Evolutionary conservation across 164 flowering plant species (phyloP), one percentile per base, ranked within the genome.

Genomic region (Euptelea pleiosperma): DNA sequence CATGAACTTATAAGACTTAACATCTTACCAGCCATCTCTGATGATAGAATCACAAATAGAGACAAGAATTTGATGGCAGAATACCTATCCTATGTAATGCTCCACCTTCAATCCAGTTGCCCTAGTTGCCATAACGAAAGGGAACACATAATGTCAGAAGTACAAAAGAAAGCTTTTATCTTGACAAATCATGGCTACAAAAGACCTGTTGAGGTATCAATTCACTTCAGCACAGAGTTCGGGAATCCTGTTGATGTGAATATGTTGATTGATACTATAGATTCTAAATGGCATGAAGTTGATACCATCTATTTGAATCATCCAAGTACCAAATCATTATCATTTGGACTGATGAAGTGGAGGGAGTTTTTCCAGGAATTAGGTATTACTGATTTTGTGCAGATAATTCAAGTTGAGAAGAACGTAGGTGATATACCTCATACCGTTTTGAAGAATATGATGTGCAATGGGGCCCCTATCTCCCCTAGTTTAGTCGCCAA

Each of bases 371-470:
- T 93, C 62, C 76, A 76, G 62, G 81, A 74, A 55, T 57, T 93
- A 63, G 97, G 94, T 36, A 51, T 88, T 30, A 79, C 87, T n/a
- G 92, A 93, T 74, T 93, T 93, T 71, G 94, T 88, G 42, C 80
- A 78, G 63, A 62, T 90, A 58, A 60, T 73, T 59, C 81, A 73
- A 61, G 75, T 76, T 42, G 79, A 81, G 45, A 87, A 74, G 67
- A 60, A 67, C 52, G 37, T 80, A 30, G 49, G 63, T 37, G 82
- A 79, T 58, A 44, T 79, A 43, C 67, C 77, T 33, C 62, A 41
- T 56, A 31, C 50, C 24, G 26, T 65, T 66, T 35, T 67, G 9
- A 57, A 62, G 57, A 66, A 54, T 41, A 28, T 68, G 26, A 55
- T 58, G 49, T 40, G 4, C 16, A 76, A 73, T 46, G 46, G 55